phyloP scores from a whole-genome alignment of 345 rosid species.

The Linum lewisii region DNA sequence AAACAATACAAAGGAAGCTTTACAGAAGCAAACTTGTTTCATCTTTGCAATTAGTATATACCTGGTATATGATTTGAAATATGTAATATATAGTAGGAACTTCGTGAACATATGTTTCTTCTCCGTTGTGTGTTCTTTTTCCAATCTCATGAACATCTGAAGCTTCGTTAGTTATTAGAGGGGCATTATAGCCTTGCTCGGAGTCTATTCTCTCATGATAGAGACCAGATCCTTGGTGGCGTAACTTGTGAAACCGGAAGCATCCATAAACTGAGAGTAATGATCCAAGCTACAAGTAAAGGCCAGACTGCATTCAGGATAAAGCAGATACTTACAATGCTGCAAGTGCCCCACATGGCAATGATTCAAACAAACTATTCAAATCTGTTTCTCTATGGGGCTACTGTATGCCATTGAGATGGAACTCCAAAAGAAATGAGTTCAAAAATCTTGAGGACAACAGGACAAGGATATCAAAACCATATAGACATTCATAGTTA shows the following conservation, averaged over 20 bases:
- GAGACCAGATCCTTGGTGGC: constrained; percentile 9
- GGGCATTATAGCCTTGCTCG: constrained; percentile 32
- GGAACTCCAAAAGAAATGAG: background rate
- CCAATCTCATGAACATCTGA: constrained; percentile 12
- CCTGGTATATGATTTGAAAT: constrained; percentile 65
- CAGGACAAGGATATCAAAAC: no score
- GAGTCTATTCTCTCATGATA: constrained; percentile 24
- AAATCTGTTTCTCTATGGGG: background rate
- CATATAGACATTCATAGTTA: no score
- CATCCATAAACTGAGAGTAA: constrained; percentile 57
- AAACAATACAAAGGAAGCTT: constrained; percentile 1
- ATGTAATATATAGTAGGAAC: constrained; percentile 23
- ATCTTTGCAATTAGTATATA: constrained; percentile 9
- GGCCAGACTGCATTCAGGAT: constrained; percentile 5
- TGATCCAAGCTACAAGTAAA: constrained; percentile 38
- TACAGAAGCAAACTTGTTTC: background rate
- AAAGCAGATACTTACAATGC: background rate
- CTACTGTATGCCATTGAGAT: constrained; percentile 1
- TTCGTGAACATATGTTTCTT: constrained; percentile 13
- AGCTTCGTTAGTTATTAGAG: constrained; percentile 25
- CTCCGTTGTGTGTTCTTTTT: constrained; percentile 8
- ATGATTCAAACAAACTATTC: background rate
- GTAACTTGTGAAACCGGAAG: constrained; percentile 25
- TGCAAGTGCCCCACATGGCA: background rate
- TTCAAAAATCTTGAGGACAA: no score